Conservation (phyloP, 257 asterid genomes). For the Solanum ahanhuiri region DNA sequence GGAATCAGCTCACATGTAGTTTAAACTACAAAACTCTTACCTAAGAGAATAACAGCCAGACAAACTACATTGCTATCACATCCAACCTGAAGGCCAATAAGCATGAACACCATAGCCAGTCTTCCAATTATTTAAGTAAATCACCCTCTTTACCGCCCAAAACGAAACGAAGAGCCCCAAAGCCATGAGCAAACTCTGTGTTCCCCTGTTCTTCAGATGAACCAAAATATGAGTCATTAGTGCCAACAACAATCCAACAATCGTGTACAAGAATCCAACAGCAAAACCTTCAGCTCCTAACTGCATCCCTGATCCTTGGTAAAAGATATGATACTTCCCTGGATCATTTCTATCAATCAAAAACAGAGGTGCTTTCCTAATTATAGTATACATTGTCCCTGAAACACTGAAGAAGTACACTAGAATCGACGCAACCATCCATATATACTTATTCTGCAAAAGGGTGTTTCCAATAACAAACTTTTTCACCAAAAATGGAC, state of each 20-base stretch:
- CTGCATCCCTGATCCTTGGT: slow-evolving; percentile 92
- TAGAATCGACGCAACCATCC: slow-evolving; percentile 80
- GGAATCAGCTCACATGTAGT: neutral
- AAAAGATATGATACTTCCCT: slow-evolving; percentile 48
- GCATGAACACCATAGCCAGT: slow-evolving; percentile 84
- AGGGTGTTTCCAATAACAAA: slow-evolving; percentile 50
- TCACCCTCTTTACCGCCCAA: slow-evolving; percentile 71
- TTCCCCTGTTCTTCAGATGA: slow-evolving; percentile 33
- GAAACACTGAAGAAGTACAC: slow-evolving; percentile 92
- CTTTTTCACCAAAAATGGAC: slow-evolving; percentile 55
- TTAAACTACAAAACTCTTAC: slow-evolving; percentile 19
- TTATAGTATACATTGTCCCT: slow-evolving; percentile 84
- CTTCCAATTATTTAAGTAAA: slow-evolving; percentile 89
- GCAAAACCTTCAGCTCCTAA: slow-evolving; percentile 88
- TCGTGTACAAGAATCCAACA: slow-evolving; percentile 68
- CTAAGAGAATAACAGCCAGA: neutral
- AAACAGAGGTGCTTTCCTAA: slow-evolving; percentile 89
- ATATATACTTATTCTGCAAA: slow-evolving; percentile 52
- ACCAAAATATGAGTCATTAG: slow-evolving; percentile 52
- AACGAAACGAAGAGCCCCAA: slow-evolving; percentile 29
- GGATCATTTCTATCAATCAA: slow-evolving; percentile 72
- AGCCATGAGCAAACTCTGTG: slow-evolving; percentile 43
- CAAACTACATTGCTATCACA: slow-evolving; percentile 15
- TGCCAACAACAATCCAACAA: slow-evolving; percentile 77
- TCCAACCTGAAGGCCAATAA: slow-evolving; percentile 86